Base-by-base conservation (phyloP, 108 stramenopile species). In the Heterococcus sp. region DNA sequence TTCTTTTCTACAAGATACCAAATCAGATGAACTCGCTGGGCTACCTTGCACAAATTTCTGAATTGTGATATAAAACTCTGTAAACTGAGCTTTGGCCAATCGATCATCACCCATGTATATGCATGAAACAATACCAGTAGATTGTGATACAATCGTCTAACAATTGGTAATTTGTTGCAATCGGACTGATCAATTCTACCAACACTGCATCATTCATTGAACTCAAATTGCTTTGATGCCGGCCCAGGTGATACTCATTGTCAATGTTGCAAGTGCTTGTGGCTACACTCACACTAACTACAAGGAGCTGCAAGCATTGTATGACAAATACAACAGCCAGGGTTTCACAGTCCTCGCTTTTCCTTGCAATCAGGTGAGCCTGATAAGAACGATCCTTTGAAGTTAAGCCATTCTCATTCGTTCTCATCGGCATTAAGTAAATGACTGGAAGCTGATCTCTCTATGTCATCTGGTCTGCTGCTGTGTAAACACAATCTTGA, bases 191-290 rank as follows among this genome's bases (percentile, higher is more conserved):
- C n/a, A n/a, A n/a, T n/a, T n/a, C n/a, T n/a, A n/a, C n/a, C n/a
- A n/a, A n/a, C n/a, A n/a, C n/a, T n/a, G n/a, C n/a, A n/a, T n/a
- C n/a, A n/a, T n/a, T n/a, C n/a, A n/a, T n/a, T n/a, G n/a, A n/a
- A n/a, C n/a, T n/a, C n/a, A n/a, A n/a, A n/a, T n/a, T n/a, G n/a
- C n/a, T n/a, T n/a, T n/a, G n/a, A n/a, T n/a, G n/a, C n/a, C n/a
- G n/a, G n/a, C n/a, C n/a, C n/a, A n/a, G n/a, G 46, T 58, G 66
- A 68, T 72, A 21, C 73, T 83, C 37, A 39, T 83, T 35, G 82
- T 83, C 30, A 83, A 83, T 32, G 82, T 83, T 0, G 82, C 82
- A n/a, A 72, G 71, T 63, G 38, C 37, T 3, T 83, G 82, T 63
- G 74, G 82, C 0, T 83, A 63, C 69, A 75, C 82, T 36, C 74